phyloP scores from a whole-genome alignment of 805 yeast species.

The Monosporozyma aerobia region DNA sequence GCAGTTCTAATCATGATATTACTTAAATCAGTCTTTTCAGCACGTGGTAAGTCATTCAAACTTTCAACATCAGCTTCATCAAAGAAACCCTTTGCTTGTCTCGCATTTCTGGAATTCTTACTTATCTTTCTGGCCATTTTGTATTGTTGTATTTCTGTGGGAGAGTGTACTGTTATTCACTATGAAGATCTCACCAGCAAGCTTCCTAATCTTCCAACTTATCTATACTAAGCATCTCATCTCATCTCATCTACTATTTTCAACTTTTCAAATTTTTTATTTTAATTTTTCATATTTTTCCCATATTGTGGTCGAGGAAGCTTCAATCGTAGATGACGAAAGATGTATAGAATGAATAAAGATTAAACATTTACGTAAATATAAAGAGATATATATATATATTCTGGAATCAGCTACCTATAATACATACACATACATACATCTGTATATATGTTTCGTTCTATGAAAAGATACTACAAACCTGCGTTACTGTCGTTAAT shows the following conservation, averaged over 20 bases:
- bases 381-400: neutral
- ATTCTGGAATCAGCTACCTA: neutral
- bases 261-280: neutral
- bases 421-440: neutral
- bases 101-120: conserved; percentile 65
- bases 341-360: neutral
- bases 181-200: too few relatives aligned
- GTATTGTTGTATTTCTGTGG: neutral
- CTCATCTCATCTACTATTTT: conserved; percentile 6
- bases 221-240: conserved; percentile 2
- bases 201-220: too few relatives aligned
- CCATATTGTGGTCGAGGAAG: too few relatives aligned
- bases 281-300: neutral
- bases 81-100: conserved; percentile 44
- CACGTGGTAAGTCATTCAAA: conserved; percentile 46
- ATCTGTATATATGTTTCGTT: neutral
- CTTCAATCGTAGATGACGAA: neutral
- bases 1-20: conserved; percentile 59
- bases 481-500: neutral
- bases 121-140: conserved; percentile 11
- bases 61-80: conserved; percentile 39
- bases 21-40: conserved; percentile 48
- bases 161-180: neutral
- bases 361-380: neutral
- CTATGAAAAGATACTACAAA: neutral